Evolutionary conservation across 2,329 filamentous ascomycete genomes (phyloP), one percentile per base, ranked within the genome.

Genomic region (Botryotinia globosa): DNA sequence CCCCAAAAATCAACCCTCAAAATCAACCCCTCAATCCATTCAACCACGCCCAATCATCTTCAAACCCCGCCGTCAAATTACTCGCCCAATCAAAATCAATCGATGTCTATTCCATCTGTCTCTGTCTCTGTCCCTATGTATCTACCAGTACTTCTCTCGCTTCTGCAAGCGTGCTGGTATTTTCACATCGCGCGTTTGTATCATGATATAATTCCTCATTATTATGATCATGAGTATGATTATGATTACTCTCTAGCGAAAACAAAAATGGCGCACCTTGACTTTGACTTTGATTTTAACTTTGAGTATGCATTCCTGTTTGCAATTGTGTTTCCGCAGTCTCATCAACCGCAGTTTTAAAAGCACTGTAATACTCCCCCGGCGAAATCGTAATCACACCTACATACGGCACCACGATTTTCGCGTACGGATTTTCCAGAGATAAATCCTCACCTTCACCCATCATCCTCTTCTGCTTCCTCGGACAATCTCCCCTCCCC

Each of bases 1-100:
- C n/a, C n/a, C n/a, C n/a, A n/a, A n/a, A n/a, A n/a, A n/a, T n/a
- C n/a, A 42, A 7, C 18, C 18, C 44, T 7, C 1, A 25, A 51
- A n/a, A 25, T n/a, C 10, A n/a, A n/a, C 48, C 10, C 4, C 48
- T 25, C 22, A 25, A n/a, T 10, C 48, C 48, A 51, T 56, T 56
- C 54, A 56, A 56, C 54, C 54, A 56, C 54, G n/a, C 54, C 54
- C 54, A 56, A 56, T 56, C n/a, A 32, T 56, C 54, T 51, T n/a
- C 54, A 32, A 56, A 32, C 16, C 6, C 29, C 14, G 16, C 29
- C 25, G 16, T 56, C 2, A 56, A 3, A 56, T n/a, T 16, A 20
- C 29, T 32, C 16, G 54, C n/a, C 54, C 54, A 56, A 20, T 56
- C 16, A 56, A 56, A 56, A 56, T 56, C 54, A 56, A 32, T 56